Conservation (phyloP, 2,329 filamentous ascomycete genomes). For the Epichloe festucae region DNA sequence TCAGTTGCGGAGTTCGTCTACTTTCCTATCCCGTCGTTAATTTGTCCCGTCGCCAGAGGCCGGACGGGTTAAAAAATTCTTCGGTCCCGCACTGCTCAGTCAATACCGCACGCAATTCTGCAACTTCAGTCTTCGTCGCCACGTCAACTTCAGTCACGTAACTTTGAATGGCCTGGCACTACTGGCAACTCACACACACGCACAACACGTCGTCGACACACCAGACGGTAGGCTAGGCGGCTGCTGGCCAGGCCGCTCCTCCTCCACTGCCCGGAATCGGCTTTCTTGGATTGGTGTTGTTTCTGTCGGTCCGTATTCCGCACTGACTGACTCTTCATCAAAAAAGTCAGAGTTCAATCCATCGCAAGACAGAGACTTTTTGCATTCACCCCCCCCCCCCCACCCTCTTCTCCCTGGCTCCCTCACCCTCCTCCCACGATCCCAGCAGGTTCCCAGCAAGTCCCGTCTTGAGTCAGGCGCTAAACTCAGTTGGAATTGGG, state of each 20-base stretch:
- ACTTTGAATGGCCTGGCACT: neutral
- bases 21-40: constrained; percentile 16
- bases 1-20: constrained; percentile 13
- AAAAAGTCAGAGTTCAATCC: constrained; percentile 4
- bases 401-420: neutral
- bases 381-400: constrained; percentile 1
- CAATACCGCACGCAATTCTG: constrained; percentile 5
- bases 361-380: neutral
- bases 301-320: neutral
- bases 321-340: constrained; percentile 2
- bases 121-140: neutral
- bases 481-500: constrained; percentile 23
- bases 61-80: constrained; percentile 20
- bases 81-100: constrained; percentile 13
- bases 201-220: neutral
- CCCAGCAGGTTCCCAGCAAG: constrained; percentile 3
- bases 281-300: constrained; percentile 1
- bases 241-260: neutral
- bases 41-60: constrained; percentile 9
- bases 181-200: neutral
- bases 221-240: neutral
- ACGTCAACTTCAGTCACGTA: neutral
- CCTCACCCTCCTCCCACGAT: neutral
- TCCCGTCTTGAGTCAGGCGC: constrained; percentile 19
- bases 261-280: constrained; percentile 1